A percentile compares a stretch with the other conserved stretches of the same genome.
These are phyloP conservation scores for Diutina pseudorugosa DNA, from an alignment of 1,139 yeast genomes.

Conservation along the genomic window DNA sequence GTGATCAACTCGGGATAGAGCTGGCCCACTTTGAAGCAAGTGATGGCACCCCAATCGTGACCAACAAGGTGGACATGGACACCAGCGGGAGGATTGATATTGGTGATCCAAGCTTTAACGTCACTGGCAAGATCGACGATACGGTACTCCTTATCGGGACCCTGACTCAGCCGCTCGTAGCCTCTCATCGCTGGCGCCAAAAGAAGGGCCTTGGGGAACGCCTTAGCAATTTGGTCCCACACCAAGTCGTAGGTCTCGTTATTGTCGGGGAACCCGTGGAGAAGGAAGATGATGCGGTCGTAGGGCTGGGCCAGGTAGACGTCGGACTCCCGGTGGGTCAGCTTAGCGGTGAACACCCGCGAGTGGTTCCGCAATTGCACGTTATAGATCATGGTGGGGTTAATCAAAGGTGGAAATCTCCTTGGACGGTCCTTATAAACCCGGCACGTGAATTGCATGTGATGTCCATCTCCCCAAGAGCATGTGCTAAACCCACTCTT, in stretches of 20 bases:
- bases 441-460: background rate
- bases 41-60: constrained; percentile 38
- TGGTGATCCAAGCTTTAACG: constrained; percentile 22
- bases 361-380: constrained; percentile 1
- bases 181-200: constrained; percentile 32
- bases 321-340: constrained; percentile 3
- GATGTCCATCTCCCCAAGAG: background rate
- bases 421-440: background rate
- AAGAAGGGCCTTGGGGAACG: constrained; percentile 12
- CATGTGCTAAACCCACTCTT: background rate
- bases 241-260: constrained; percentile 16
- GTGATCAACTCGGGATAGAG: constrained; percentile 24
- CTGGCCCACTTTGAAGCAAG: constrained; percentile 23
- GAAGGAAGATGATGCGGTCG: constrained; percentile 16
- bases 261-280: constrained; percentile 36
- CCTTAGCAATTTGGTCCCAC: background rate
- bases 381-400: background rate
- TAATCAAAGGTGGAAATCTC: background rate
- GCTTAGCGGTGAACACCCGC: background rate
- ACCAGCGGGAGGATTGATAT: constrained; percentile 9
- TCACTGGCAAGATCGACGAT: constrained; percentile 23
- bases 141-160: constrained; percentile 16
- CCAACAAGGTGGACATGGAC: constrained; percentile 31
- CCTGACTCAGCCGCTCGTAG: constrained; percentile 26
- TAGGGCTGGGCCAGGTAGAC: constrained; percentile 1